Evolutionary conservation across 2,329 filamentous ascomycete species (phyloP).

Genomic region (Apiospora malaysiana): DNA sequence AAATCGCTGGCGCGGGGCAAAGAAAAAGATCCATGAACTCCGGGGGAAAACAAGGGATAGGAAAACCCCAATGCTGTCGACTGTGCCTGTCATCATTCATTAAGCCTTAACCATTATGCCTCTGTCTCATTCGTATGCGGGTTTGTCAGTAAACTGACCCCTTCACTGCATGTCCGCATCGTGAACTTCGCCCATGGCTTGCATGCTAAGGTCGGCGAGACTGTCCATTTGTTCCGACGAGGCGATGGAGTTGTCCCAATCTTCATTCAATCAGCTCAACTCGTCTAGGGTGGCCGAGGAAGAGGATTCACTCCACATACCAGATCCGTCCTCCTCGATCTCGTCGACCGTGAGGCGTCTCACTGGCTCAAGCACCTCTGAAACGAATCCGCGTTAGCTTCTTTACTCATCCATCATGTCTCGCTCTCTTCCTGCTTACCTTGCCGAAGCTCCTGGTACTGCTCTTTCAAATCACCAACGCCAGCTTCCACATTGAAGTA

Average conservation of each 20-base stretch:
- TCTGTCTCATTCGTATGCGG: not conserved
- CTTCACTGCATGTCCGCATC: constrained; percentile 39
- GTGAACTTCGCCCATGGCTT: constrained; percentile 48
- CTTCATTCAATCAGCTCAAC: constrained; percentile 46
- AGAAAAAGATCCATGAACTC: not conserved
- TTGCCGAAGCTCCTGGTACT: constrained; percentile 43
- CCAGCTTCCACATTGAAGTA: constrained; percentile 38
- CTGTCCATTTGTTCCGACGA: constrained; percentile 63
- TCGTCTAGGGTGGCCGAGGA: constrained; percentile 42
- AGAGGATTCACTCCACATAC: constrained; percentile 54
- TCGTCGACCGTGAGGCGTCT: constrained; percentile 61
- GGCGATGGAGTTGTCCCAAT: constrained; percentile 61
- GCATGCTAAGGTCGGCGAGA: constrained; percentile 52
- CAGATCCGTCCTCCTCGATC: constrained; percentile 63
- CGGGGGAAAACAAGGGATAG: not conserved
- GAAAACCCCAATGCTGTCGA: not conserved
- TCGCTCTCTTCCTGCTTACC: constrained; percentile 40
- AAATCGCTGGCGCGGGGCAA: constrained; percentile 20
- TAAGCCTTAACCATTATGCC: not conserved
- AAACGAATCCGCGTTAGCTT: not conserved
- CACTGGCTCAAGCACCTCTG: constrained; percentile 55
- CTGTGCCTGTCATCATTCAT: constrained; percentile 8
- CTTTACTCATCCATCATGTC: not conserved
- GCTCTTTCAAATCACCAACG: constrained; percentile 33
- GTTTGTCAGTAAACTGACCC: not conserved